Percentiles rank a stretch among this genome's conserved stretches.
These are phyloP conservation scores for Escovopsis sp. DNA, from an alignment of 2,329 filamentous ascomycete species.

Conservation along the genomic window DNA sequence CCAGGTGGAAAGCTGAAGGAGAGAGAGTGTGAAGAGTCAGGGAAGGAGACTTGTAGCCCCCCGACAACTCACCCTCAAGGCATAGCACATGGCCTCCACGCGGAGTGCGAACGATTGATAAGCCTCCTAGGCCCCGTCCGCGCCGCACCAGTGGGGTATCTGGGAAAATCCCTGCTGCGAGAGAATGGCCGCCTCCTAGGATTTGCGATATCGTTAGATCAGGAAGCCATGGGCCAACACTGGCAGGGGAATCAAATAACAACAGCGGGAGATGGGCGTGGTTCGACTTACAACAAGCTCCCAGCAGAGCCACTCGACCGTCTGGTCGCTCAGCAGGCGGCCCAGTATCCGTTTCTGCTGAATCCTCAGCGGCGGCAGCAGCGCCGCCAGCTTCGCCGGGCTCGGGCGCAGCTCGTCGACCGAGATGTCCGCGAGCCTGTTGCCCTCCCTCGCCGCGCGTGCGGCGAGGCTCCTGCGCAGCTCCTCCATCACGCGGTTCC, in stretches of 20 bases:
- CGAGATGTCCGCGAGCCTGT: not conserved
- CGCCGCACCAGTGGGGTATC: constrained; percentile 12
- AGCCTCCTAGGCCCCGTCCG: constrained; percentile 16
- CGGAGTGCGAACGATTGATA: constrained; percentile 11
- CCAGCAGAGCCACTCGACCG: constrained; percentile 12
- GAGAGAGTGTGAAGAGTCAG: no score
- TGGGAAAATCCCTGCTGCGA: constrained; percentile 13
- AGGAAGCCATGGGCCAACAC: not conserved
- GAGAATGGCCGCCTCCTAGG: constrained; percentile 9
- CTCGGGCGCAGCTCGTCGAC: constrained; percentile 6
- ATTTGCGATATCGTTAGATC: no score
- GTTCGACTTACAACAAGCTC: constrained; percentile 9
- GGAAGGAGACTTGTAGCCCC: no score
- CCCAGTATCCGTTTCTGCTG: constrained; percentile 11
- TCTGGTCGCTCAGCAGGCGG: constrained; percentile 9
- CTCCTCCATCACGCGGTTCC: constrained; percentile 4
- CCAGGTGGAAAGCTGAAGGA: no score
- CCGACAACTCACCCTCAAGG: constrained; percentile 9
- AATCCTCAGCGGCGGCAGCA: constrained; percentile 5
- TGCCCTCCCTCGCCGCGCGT: not conserved
- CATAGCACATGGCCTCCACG: constrained; percentile 12
- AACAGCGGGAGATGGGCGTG: not conserved
- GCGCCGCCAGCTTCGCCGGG: constrained; percentile 2
- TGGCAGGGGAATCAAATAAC: no score
- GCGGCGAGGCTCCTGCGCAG: not conserved